Conservation (phyloP, 257 asterid genomes). For the Parsonsia alboflavescens region DNA sequence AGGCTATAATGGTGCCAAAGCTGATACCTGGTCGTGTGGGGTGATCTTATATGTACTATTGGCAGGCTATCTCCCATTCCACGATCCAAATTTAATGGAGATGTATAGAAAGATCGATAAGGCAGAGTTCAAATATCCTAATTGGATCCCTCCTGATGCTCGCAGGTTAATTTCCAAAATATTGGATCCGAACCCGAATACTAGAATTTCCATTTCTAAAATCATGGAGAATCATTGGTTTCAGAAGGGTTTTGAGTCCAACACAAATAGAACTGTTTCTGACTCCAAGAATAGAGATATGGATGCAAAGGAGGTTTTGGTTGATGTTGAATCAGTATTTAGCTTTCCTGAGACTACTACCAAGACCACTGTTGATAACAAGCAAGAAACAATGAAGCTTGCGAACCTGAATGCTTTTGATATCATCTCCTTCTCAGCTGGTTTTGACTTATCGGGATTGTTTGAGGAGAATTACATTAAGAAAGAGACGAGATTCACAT, state of each 20-base stretch:
- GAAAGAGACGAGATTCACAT: slow-evolving; percentile 50
- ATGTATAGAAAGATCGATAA: slow-evolving; percentile 66
- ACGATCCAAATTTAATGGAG: slow-evolving; percentile 62
- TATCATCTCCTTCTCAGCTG: slow-evolving; percentile 68
- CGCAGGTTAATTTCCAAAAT: slow-evolving; percentile 54
- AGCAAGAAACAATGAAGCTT: slow-evolving; percentile 38
- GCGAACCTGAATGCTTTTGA: slow-evolving; percentile 67
- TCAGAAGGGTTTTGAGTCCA: slow-evolving; percentile 35
- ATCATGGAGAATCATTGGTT: slow-evolving; percentile 69
- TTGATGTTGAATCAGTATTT: slow-evolving; percentile 18
- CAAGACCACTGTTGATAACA: slow-evolving; percentile 5
- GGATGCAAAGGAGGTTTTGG: slow-evolving; percentile 9
- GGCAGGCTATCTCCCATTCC: slow-evolving; percentile 53
- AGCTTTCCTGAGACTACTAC: slow-evolving; percentile 10
- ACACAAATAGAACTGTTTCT: slow-evolving; percentile 4
- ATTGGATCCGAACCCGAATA: slow-evolving; percentile 64
- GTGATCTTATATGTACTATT: slow-evolving; percentile 63
- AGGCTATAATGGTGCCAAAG: slow-evolving; percentile 74
- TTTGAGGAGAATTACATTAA: slow-evolving; percentile 44
- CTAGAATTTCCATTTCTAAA: slow-evolving; percentile 57
- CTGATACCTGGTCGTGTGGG: slow-evolving; percentile 86
- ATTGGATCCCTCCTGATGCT: slow-evolving; percentile 54
- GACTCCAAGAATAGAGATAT: background rate
- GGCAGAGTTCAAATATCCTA: slow-evolving; percentile 66
- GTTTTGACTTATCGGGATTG: slow-evolving; percentile 70